A percentile compares a stretch with the other conserved stretches of the same genome.
phyloP scores from a whole-genome alignment of 2,329 filamentous ascomycete genomes.

The Aspergillus latus region DNA sequence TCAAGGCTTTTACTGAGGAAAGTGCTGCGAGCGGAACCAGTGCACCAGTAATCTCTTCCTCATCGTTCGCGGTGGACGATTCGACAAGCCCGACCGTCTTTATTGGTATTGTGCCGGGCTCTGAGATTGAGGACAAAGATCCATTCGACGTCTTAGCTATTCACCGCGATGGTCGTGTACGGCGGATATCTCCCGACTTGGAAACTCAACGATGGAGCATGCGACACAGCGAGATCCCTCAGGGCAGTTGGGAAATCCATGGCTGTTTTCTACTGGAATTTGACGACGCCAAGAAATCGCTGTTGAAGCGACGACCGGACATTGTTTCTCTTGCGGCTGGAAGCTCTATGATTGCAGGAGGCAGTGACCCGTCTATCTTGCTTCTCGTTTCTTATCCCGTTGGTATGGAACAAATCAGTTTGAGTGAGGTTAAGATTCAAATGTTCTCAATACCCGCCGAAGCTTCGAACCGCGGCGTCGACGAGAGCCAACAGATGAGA shows the following conservation, averaged over 20 bases:
- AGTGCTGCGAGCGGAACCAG: constrained; percentile 31
- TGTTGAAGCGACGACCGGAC: constrained; percentile 44
- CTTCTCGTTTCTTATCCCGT: constrained; percentile 42
- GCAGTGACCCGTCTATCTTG: constrained; percentile 37
- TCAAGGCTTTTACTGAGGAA: constrained; percentile 58
- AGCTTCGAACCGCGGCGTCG: constrained; percentile 21
- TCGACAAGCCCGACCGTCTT: constrained; percentile 40
- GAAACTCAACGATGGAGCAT: constrained; percentile 42
- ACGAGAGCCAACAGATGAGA: constrained; percentile 36
- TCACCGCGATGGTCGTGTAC: constrained; percentile 46
- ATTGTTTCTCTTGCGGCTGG: constrained; percentile 38
- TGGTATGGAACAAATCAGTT: constrained; percentile 27
- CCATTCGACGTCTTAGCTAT: constrained; percentile 44
- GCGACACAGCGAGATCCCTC: constrained; percentile 34
- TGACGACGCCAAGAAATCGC: constrained; percentile 41
- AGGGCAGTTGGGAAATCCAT: constrained; percentile 30
- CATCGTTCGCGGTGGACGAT: constrained; percentile 39
- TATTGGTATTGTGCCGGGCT: constrained; percentile 39
- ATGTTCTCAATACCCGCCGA: constrained; percentile 40
- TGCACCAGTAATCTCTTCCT: constrained; percentile 40
- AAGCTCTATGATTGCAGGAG: constrained; percentile 28
- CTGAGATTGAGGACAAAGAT: constrained; percentile 28
- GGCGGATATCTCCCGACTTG: constrained; percentile 42
- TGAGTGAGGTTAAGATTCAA: constrained; percentile 40
- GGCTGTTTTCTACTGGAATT: constrained; percentile 42